Evolutionary conservation across 768 basidiomycete species (phyloP), one percentile per base, ranked within the genome.

Genomic region (Podaxis carcinomalis): DNA sequence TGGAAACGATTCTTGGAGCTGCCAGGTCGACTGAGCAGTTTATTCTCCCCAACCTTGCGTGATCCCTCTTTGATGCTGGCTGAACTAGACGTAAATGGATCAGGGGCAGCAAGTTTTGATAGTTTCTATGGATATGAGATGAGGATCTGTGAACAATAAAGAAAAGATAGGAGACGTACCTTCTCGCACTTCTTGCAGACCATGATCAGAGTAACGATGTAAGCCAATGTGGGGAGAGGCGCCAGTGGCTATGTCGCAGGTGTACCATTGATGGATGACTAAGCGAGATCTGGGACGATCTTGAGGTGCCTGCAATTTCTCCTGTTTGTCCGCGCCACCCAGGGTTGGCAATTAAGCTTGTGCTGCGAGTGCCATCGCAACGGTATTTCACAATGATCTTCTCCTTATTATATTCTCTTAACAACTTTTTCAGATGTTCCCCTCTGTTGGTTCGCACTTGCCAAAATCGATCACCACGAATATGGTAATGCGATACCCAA

Each of bases 121-220:
- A 92, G 83, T 92, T 94, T 94, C 92, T 94, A 72, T 70, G 69
- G 68, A 68, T 65, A 72, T 62, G 57, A 37, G 64, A 57, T 64
- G 63, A 60, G 44, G 42, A 55, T 51, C 50, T 32, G 61, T 65
- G 62, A 63, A 46, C 61, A 66, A 62, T 54, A 59, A 16, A 64
- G 65, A 57, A 58, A 66, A 57, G 50, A 57, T 7, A 65, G 72
- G 66, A 69, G 63, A 72, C 80, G 44, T 62, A 84, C 91, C 73
- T 82, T 78, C 76, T 92, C 90, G 74, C 92, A 93, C 80, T 91
- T 93, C 75, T 83, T 87, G 79, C 92, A 93, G 65, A 93, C 92
- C 92, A 93, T 93, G 75, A 60, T 68, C 65, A 56, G 51, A 27
- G 64, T 36, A 57, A 25, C 14, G 32, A 62, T 67, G 67, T 49